phyloP scores from a whole-genome alignment of 176 grass and related monocot genomes.

The Guadua angustifolia region DNA sequence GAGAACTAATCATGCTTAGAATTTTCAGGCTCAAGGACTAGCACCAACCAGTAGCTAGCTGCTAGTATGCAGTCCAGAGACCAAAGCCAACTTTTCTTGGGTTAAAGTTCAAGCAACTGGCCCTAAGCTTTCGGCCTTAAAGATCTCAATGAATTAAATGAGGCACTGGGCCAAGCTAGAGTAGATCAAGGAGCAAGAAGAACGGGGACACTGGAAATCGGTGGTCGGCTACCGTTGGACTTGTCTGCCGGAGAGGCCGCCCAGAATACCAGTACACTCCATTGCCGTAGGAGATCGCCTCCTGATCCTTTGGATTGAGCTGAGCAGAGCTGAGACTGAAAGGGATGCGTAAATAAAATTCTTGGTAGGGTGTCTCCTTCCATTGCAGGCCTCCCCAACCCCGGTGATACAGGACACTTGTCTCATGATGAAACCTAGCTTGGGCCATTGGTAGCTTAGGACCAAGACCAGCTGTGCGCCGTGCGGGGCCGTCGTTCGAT shows the following conservation, averaged over 20 bases:
- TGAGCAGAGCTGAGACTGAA: background rate
- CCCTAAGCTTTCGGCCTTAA: background rate
- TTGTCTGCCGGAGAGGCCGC: background rate
- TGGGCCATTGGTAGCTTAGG: background rate
- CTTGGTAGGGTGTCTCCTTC: background rate
- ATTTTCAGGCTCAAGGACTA: background rate
- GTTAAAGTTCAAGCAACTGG: background rate
- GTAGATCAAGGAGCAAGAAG: background rate
- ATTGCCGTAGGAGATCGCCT: background rate
- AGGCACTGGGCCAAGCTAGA: background rate
- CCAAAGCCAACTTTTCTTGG: background rate
- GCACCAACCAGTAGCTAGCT: background rate
- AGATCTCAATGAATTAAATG: background rate
- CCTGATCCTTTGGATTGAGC: too few relatives aligned
- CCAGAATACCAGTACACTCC: background rate
- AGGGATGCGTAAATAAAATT: background rate
- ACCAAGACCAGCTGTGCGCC: background rate
- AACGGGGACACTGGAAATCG: background rate
- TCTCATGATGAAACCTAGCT: background rate
- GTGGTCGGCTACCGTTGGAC: slow-evolving; percentile 29
- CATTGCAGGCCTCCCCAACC: background rate
- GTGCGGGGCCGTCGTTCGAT: background rate
- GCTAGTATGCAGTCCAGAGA: background rate
- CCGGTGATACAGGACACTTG: background rate
- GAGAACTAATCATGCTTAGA: background rate